Base-by-base conservation (phyloP, 148 eudicot species). In the Pharnaceum exiguum region DNA sequence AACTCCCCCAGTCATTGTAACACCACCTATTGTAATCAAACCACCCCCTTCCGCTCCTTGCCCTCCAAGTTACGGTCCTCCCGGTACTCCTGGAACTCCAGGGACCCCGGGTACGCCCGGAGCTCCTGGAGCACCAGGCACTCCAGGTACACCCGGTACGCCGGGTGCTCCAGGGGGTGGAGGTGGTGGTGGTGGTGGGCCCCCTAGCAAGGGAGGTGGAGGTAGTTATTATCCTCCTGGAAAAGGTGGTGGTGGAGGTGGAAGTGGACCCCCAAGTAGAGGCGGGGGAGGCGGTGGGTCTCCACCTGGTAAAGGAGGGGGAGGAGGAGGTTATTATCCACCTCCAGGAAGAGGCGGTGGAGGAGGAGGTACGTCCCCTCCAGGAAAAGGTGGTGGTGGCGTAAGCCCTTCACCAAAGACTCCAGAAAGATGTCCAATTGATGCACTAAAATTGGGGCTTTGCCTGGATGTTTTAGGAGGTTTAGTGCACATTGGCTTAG, bases 381-480 rank as follows among this genome's bases (percentile, higher is more conserved):
- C 56, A 24, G 67, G 59, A 1, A 61, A 61, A 2, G 59, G 71
- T 39, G 70, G 65, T 7, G 56, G 60, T 3, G 66, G 70, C 1
- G 13, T 21, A 13, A 62, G 32, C 2, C 72, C 77, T 7, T 52
- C 84, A 27, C 81, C 82, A 2, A 43, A 31, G 0, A 39, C 59
- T 5, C 79, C 78, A 1, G 49, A 64, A 5, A 87, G 75, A 5
- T 93, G 98, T 51, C 99, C 96, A 0, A 88, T 93, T 5, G 71
- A 93, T 49, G 91, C 89, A 18, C 68, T 93, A 23, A 88, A 88
- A 61, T 66, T 93, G 47, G 99, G 99, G 80, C 62, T 83, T 7
- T 93, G 99, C 59, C 50, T 88, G 38, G 98, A 93, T 43, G 87
- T 83, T 16, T 73, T 93, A 18, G 96, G 98, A 52, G 96, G 98